A percentile compares a stretch with the other conserved stretches of the same genome.
Conservation (phyloP, 164 flowering plant species). For the Sextonia rubra region DNA sequence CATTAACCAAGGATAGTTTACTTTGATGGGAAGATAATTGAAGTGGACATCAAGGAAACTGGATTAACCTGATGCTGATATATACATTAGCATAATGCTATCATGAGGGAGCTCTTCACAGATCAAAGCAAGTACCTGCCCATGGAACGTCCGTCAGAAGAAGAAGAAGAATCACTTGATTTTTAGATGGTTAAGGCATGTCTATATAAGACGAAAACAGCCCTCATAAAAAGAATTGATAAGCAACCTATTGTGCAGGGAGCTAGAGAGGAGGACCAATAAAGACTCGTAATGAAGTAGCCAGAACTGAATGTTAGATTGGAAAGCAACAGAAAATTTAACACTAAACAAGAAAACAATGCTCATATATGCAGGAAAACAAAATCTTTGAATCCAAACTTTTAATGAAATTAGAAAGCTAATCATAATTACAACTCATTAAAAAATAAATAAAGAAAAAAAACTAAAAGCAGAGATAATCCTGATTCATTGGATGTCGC, state of each 20-base stretch:
- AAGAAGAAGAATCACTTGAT: too few species aligned
- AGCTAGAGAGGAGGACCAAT: neutral
- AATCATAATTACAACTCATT: too few species aligned
- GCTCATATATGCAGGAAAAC: too few species aligned
- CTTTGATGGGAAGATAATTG: neutral
- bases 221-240: too few species aligned
- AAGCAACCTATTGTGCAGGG: neutral
- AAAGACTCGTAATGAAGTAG: neutral
- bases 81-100: conserved; percentile 65
- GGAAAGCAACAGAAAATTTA: neutral
- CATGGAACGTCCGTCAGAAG: neutral
- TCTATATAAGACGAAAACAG: too few species aligned
- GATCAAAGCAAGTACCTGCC: conserved; percentile 80
- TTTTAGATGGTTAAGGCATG: too few species aligned
- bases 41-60: conserved; percentile 6
- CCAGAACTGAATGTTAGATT: neutral
- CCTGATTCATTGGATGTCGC: too few species aligned
- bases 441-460: too few species aligned
- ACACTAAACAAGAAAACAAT: neutral
- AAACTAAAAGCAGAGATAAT: too few species aligned
- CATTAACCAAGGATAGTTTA: conserved; percentile 3
- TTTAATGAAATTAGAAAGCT: too few species aligned
- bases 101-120: conserved; percentile 89
- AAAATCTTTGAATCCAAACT: too few species aligned
- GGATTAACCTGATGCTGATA: conserved; percentile 77